Conservation (phyloP, 164 flowering plant genomes). For the Hamamelis virginiana region DNA sequence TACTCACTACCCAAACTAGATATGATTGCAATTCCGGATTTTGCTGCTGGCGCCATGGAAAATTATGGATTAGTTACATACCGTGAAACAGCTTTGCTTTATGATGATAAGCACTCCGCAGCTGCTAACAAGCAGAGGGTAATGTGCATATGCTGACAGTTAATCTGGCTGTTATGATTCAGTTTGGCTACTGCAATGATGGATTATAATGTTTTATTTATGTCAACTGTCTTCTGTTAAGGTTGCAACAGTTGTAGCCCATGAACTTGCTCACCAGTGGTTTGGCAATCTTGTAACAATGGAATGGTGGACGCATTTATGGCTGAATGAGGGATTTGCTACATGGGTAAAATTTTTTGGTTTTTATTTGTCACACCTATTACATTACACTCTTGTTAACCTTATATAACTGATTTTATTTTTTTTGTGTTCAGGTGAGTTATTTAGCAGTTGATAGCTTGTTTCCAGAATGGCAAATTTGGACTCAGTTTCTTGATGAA, state of each 20-base stretch:
- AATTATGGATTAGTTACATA: constrained; percentile 93
- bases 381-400: background rate
- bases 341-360: constrained; percentile 68
- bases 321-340: constrained; percentile 99
- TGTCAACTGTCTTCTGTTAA: constrained; percentile 26
- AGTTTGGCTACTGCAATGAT: background rate
- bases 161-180: background rate
- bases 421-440: constrained; percentile 59
- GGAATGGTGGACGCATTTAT: constrained; percentile 99
- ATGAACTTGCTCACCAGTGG: constrained; percentile 99
- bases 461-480: constrained; percentile 94
- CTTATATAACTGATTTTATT: background rate
- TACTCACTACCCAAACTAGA: constrained; percentile 93
- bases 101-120: constrained; percentile 88
- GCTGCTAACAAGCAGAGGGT: constrained; percentile 95
- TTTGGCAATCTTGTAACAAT: constrained; percentile 99
- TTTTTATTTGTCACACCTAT: constrained; percentile 1
- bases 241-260: constrained; percentile 94
- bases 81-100: constrained; percentile 80
- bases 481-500: constrained; percentile 90
- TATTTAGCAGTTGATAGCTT: constrained; percentile 84
- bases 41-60: constrained; percentile 97
- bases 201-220: background rate
- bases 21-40: constrained; percentile 98
- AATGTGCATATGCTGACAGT: constrained; percentile 8